These are phyloP conservation scores for Kwoniella sp. DNA, from an alignment of 768 basidiomycete species.

Conservation along the genomic window DNA sequence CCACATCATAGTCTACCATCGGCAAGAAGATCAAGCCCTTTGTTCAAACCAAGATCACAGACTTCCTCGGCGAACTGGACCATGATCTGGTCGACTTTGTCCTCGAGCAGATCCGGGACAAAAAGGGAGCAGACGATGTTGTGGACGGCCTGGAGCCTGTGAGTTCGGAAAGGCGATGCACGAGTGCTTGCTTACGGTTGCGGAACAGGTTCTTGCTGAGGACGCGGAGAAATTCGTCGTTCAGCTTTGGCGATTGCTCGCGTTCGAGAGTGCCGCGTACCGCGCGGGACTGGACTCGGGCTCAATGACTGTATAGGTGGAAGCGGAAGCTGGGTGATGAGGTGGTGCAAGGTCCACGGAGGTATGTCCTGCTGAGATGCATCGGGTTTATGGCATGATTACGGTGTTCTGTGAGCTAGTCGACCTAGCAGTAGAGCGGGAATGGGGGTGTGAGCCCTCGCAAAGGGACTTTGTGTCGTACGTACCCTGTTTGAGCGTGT, in stretches of 20 bases:
- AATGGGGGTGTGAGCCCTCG: background rate
- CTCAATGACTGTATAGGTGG: conserved; percentile 62
- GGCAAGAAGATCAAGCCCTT: conserved; percentile 81
- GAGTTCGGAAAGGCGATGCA: conserved; percentile 49
- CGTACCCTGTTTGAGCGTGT: background rate
- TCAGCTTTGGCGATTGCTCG: conserved; percentile 82
- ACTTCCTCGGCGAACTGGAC: conserved; percentile 86
- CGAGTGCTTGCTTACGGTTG: background rate
- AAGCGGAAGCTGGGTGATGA: background rate
- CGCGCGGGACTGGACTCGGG: conserved; percentile 83
- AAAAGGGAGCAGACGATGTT: conserved; percentile 76
- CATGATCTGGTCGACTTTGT: conserved; percentile 93
- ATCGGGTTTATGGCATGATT: conserved; percentile 8
- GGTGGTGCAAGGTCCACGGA: no score
- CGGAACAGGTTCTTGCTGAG: conserved; percentile 76
- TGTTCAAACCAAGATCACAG: conserved; percentile 73
- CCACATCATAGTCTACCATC: conserved; percentile 56
- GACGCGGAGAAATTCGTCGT: conserved; percentile 76
- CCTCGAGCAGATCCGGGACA: conserved; percentile 85
- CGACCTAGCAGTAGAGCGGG: background rate
- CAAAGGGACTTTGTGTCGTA: background rate
- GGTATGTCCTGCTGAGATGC: conserved; percentile 7
- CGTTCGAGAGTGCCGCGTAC: conserved; percentile 92
- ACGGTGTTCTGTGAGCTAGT: no score
- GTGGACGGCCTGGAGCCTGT: conserved; percentile 89